phyloP scores from a whole-genome alignment of 345 rosid species.

The Conringia planisiliqua region DNA sequence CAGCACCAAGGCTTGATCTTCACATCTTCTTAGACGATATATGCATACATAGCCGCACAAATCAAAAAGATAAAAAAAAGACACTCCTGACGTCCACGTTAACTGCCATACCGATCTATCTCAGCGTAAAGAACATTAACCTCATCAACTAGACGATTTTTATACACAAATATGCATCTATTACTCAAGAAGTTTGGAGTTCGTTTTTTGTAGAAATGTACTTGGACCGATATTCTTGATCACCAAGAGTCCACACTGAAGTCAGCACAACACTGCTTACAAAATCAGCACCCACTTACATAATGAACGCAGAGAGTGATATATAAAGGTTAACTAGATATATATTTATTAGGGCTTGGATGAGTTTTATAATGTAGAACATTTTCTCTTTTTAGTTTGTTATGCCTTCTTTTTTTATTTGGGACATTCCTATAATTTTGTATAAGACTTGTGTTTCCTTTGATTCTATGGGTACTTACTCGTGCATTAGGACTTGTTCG shows the following conservation, averaged over 20 bases:
- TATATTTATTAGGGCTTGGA: background rate
- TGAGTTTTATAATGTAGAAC: background rate
- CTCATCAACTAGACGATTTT: background rate
- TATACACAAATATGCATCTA: background rate
- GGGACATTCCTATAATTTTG: background rate
- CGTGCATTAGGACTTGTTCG: background rate
- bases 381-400: background rate
- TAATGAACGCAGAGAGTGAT: background rate
- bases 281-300: background rate
- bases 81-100: background rate
- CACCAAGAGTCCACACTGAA: background rate
- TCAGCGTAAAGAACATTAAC: background rate
- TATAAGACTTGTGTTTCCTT: background rate
- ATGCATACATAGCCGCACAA: background rate
- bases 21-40: background rate
- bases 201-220: background rate
- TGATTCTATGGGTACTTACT: background rate
- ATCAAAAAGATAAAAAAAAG: background rate
- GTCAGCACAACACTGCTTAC: background rate
- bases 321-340: background rate
- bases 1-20: constrained; percentile 38
- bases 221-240: background rate
- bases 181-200: constrained; percentile 6
- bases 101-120: background rate
- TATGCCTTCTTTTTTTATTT: background rate